Conservation (phyloP, 257 asterid species). For the Fraxinus pennsylvanica region DNA sequence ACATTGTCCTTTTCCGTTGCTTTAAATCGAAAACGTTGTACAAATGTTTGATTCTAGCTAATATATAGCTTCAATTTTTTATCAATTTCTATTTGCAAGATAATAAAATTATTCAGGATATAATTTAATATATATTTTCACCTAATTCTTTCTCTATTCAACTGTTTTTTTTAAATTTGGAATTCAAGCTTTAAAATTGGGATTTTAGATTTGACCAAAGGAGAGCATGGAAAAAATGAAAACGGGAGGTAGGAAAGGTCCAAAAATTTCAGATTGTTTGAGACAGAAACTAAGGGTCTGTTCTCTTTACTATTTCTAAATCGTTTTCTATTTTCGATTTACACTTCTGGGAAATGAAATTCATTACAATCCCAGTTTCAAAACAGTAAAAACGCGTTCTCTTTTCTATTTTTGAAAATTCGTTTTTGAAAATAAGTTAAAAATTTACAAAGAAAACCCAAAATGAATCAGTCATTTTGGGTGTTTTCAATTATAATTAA, state of each 20-base stretch:
- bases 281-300: no score
- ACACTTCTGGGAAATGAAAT: no score
- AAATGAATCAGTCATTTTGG: no score
- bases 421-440: no score
- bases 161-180: background rate
- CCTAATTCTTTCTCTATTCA: background rate
- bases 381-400: no score
- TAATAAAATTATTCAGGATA: background rate
- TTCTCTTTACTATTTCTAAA: no score
- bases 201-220: background rate
- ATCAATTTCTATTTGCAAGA: background rate
- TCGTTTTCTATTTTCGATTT: no score
- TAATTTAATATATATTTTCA: background rate
- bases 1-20: slow-evolving; percentile 3
- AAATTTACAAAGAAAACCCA: no score
- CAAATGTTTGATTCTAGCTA: slow-evolving; percentile 13
- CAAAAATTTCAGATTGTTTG: background rate
- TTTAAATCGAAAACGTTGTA: background rate
- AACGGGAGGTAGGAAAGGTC: background rate
- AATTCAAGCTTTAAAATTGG: background rate
- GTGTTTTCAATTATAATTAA: no score
- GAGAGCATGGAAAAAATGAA: background rate
- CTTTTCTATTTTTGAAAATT: no score
- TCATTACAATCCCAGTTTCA: no score
- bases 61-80: background rate